These are phyloP conservation scores for Santalum album DNA, from an alignment of 164 flowering plant genomes.

Conservation along the genomic window DNA sequence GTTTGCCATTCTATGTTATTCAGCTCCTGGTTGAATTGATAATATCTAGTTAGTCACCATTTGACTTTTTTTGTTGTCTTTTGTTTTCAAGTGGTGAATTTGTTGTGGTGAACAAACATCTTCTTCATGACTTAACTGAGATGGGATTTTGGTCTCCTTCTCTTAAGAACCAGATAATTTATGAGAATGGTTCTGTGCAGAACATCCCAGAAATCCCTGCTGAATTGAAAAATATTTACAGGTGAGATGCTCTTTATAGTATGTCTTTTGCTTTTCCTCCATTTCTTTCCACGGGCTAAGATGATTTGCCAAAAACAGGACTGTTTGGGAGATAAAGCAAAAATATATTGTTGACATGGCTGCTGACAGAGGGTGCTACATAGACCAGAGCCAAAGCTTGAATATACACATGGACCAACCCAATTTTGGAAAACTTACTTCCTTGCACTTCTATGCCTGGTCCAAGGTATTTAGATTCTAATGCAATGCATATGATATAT, in stretches of 20 bases:
- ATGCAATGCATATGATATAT: no score
- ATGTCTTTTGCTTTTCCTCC: no score
- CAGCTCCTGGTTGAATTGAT: not conserved
- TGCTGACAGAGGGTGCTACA: no score
- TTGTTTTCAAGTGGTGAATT: slow-evolving; percentile 73
- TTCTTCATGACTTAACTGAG: slow-evolving; percentile 93
- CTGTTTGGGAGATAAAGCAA: slow-evolving; percentile 99
- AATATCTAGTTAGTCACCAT: not conserved
- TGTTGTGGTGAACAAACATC: slow-evolving; percentile 97
- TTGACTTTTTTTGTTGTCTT: not conserved
- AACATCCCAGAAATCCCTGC: slow-evolving; percentile 25
- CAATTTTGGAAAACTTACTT: slow-evolving; percentile 83
- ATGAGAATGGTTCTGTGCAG: slow-evolving; percentile 79
- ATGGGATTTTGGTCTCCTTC: slow-evolving; percentile 94
- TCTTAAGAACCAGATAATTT: slow-evolving; percentile 76
- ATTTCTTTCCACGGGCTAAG: slow-evolving; percentile 3
- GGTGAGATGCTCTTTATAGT: not conserved
- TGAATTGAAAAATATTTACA: not conserved
- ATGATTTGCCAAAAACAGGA: slow-evolving; percentile 27
- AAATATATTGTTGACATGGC: slow-evolving; percentile 92
- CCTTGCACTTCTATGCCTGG: slow-evolving; percentile 94
- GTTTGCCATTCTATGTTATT: slow-evolving; percentile 1
- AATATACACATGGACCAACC: slow-evolving; percentile 98
- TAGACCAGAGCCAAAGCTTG: slow-evolving; percentile 95
- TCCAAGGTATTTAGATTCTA: no score